phyloP scores from a whole-genome alignment of 345 rosid genomes.

The Anacardium occidentale region DNA sequence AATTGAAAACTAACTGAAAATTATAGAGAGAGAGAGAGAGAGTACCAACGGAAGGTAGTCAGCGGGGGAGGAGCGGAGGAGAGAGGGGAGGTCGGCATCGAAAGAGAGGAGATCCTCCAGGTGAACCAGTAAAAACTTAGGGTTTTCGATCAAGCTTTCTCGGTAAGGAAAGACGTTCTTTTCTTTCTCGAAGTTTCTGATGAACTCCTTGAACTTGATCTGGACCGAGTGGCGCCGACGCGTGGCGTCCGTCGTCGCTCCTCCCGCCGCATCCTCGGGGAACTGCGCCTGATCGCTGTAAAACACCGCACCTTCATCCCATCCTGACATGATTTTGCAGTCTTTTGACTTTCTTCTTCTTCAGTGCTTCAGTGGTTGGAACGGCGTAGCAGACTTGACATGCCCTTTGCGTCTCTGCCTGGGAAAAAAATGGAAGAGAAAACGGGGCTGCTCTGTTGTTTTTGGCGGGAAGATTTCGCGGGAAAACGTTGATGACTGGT shows the following conservation, averaged over 20 bases:
- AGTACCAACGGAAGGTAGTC: constrained; percentile 76
- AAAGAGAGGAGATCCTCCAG: constrained; percentile 82
- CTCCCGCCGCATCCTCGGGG: constrained; percentile 55
- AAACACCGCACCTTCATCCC: constrained; percentile 91
- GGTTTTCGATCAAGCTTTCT: constrained; percentile 78
- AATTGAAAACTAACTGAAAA: background rate
- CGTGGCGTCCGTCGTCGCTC: constrained; percentile 28
- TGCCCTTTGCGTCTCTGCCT: background rate
- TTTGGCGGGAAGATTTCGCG: constrained; percentile 40
- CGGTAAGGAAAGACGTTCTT: constrained; percentile 77
- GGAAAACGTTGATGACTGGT: constrained; percentile 15
- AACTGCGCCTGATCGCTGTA: constrained; percentile 94
- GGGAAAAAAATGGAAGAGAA: background rate
- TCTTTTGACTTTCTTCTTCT: constrained; percentile 15
- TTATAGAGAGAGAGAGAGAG: background rate
- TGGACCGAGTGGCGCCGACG: constrained; percentile 66
- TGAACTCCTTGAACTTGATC: constrained; percentile 84
- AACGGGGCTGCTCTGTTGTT: background rate
- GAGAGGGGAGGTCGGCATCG: constrained; percentile 75
- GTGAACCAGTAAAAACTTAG: constrained; percentile 61
- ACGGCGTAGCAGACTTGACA: background rate
- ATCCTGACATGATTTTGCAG: constrained; percentile 64
- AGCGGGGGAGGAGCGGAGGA: constrained; percentile 76
- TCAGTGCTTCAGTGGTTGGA: background rate
- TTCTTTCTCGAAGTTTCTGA: constrained; percentile 71